These are phyloP conservation scores for Trifolium subterraneum DNA, from an alignment of 306 rosid species.

Conservation along the genomic window DNA sequence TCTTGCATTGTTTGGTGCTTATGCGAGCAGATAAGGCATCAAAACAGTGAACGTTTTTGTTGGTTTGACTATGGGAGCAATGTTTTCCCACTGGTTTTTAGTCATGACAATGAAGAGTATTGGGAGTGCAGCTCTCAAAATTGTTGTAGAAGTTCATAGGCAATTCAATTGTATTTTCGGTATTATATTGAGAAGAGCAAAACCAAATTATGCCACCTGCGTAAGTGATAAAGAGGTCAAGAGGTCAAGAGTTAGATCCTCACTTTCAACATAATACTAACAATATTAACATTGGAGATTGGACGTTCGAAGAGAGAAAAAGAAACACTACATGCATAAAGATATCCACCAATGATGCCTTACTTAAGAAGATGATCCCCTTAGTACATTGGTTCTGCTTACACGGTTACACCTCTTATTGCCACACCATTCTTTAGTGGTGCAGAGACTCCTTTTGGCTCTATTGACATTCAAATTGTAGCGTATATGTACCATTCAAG, in stretches of 20 bases:
- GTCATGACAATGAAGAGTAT: slow-evolving; percentile 83
- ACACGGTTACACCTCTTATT: background rate
- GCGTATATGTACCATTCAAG: no score
- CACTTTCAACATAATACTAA: no score
- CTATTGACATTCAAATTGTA: background rate
- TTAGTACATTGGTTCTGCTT: no score
- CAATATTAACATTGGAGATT: no score
- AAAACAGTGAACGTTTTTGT: slow-evolving; percentile 66
- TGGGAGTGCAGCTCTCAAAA: slow-evolving; percentile 78
- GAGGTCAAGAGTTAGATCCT: no score
- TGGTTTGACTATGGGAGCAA: slow-evolving; percentile 71
- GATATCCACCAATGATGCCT: no score
- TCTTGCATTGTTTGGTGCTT: slow-evolving; percentile 75
- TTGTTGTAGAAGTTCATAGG: slow-evolving; percentile 77
- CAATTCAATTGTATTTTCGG: slow-evolving; percentile 65
- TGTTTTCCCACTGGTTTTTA: slow-evolving; percentile 84
- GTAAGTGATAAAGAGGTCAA: slow-evolving; percentile 24
- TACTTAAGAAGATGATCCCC: no score
- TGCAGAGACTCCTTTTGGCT: background rate
- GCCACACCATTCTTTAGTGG: background rate
- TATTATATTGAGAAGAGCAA: slow-evolving; percentile 64
- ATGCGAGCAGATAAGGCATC: slow-evolving; percentile 70
- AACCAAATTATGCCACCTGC: slow-evolving; percentile 75
- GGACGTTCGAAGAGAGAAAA: no score
- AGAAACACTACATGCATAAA: no score